Evolutionary conservation across 2,329 filamentous ascomycete genomes (phyloP).

Genomic region (Ploettnerulaceae sp.): DNA sequence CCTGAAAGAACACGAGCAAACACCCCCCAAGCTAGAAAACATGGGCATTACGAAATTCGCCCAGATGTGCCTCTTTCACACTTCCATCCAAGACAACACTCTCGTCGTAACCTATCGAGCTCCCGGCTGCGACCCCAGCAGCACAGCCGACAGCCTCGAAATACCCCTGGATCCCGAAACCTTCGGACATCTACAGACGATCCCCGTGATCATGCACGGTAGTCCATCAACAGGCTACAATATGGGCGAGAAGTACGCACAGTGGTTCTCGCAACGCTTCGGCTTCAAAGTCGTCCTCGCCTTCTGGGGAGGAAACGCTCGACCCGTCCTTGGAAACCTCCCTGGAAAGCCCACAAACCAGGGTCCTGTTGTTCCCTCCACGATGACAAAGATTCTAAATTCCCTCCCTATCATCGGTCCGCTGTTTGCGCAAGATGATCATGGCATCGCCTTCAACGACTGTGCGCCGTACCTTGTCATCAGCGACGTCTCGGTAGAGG

Average conservation of each 20-base stretch:
- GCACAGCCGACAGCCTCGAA: constrained; percentile 37
- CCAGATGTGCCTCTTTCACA: constrained; percentile 59
- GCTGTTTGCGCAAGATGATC: constrained; percentile 30
- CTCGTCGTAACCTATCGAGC: constrained; percentile 39
- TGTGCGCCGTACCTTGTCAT: constrained; percentile 70
- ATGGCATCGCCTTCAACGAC: constrained; percentile 66
- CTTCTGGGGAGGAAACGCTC: constrained; percentile 58
- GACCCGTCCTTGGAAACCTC: constrained; percentile 53
- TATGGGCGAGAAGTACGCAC: constrained; percentile 55
- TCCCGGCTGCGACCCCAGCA: constrained; percentile 16
- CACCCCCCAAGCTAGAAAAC: constrained; percentile 42
- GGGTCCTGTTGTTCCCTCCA: constrained; percentile 12
- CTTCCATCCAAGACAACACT: constrained; percentile 43
- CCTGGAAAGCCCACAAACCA: constrained; percentile 20
- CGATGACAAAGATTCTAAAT: constrained; percentile 16
- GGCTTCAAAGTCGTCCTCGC: constrained; percentile 57
- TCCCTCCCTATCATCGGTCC: constrained; percentile 21
- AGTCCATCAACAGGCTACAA: constrained; percentile 55
- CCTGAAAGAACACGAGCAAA: constrained; percentile 43
- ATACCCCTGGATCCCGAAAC: constrained; percentile 53
- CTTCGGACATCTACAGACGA: constrained; percentile 39
- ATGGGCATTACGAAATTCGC: constrained; percentile 56
- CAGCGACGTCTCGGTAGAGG: constrained; percentile 62
- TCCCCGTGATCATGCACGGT: constrained; percentile 54
- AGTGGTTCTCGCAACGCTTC: constrained; percentile 64